phyloP scores from a whole-genome alignment of 805 yeast genomes.

The Yamadazyma phyllophila region DNA sequence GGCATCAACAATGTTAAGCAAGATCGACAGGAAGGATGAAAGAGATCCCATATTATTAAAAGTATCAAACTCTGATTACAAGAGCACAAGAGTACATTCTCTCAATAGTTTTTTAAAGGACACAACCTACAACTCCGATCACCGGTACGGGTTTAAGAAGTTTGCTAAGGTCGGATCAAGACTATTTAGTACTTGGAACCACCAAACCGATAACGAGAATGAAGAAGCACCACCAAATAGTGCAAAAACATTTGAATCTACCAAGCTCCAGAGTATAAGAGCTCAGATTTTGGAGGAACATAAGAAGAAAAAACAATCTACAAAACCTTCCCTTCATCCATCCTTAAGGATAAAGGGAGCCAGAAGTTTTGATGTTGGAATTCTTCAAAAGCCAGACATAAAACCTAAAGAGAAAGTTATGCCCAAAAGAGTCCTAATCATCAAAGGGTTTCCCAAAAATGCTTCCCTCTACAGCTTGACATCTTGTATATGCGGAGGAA shows the following conservation, averaged over 20 bases:
- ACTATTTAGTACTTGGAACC: slow-evolving; percentile 7
- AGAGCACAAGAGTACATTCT: slow-evolving; percentile 11
- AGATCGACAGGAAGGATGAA: neutral
- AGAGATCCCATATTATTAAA: neutral
- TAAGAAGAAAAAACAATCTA: too few species aligned
- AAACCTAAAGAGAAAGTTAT: neutral
- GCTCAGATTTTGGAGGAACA: neutral
- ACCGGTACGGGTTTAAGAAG: neutral
- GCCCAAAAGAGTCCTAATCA: slow-evolving; percentile 28
- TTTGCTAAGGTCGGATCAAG: slow-evolving; percentile 3
- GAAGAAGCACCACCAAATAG: neutral
- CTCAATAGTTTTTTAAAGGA: slow-evolving; percentile 14
- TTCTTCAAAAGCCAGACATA: neutral
- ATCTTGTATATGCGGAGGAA: slow-evolving; percentile 65
- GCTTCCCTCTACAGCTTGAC: slow-evolving; percentile 52
- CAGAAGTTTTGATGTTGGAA: neutral
- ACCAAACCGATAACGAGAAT: neutral
- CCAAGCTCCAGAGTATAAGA: neutral
- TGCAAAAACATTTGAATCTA: neutral
- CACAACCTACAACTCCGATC: slow-evolving; percentile 5
- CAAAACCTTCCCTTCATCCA: too few species aligned
- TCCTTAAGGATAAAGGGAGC: slow-evolving; percentile 3
- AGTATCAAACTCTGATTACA: neutral
- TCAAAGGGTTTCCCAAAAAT: slow-evolving; percentile 38
- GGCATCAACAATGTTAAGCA: neutral